Conservation (phyloP, 1,284 basidiomycete species). For the Sanguinoderma infundibulare region DNA sequence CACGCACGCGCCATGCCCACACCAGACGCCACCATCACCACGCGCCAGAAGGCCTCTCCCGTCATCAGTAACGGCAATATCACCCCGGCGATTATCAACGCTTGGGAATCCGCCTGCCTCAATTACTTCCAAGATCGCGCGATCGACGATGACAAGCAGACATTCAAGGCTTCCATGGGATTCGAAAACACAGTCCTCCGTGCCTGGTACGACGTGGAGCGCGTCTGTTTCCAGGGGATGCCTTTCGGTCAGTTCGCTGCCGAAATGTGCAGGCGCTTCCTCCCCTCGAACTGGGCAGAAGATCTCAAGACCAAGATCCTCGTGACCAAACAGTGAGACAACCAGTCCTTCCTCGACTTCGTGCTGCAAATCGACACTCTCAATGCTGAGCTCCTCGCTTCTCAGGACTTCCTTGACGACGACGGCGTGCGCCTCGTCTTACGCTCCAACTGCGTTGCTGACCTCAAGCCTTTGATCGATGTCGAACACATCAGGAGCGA, state of each 20-base stretch:
- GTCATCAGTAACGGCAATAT: neutral
- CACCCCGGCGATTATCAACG: neutral
- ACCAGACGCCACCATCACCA: too few species aligned
- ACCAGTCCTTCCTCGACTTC: constrained; percentile 2
- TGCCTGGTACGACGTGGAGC: constrained; percentile 3
- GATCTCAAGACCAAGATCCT: neutral
- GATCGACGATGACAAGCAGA: neutral
- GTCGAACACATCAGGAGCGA: too few species aligned
- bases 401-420: neutral
- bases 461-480: too few species aligned
- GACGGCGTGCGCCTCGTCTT: neutral
- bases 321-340: neutral
- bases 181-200: neutral
- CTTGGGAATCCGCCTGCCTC: neutral
- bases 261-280: neutral
- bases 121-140: neutral
- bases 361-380: neutral
- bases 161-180: neutral
- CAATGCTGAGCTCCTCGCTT: neutral
- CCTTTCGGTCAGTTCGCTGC: neutral
- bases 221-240: neutral
- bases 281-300: neutral
- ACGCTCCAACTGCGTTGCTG: too few species aligned
- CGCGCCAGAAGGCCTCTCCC: too few species aligned
- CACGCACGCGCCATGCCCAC: too few species aligned